Base-by-base conservation (phyloP, 495 filamentous ascomycete species). In the Aspergillus taichungensis region DNA sequence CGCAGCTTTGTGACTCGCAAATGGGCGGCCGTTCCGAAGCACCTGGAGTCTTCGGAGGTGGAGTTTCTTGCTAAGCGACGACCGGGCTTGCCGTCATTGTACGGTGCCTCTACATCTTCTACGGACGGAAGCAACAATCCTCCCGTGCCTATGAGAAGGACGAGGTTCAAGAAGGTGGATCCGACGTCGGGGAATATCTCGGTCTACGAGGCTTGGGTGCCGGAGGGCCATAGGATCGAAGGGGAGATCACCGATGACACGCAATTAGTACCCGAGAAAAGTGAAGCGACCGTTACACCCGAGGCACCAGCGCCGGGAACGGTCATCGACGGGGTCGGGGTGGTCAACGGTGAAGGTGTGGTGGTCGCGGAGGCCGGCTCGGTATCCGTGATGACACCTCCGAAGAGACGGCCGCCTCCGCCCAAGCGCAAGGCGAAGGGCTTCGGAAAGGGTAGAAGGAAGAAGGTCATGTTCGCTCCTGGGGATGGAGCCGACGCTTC, bases 11-110 rank as follows among this genome's bases (percentile, higher is more conserved):
- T 72, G 32, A 77, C 82, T 39, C 80, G 77, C 62, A 78, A 82
- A 51, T 98, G 90, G 88, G 79, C 83, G 43, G 77, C 80, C 40
- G 69, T 94, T 28, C 79, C 91, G 0, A 80, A 84, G 34, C 83
- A 87, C 60, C 59, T 83, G 29, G 91, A 96, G 56, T 76, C 76
- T 6, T 71, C 84, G 0, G 82, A 87, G 35, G 66, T 81, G 3
- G 88, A 94, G 35, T 92, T 87, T 52, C 68, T 98, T 13, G 92
- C 89, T 0, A 94, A 95, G 64, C 73, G 89, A 39, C 78, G 88
- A 50, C 88, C 87, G 54, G 87, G 85, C n/a, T 62, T 86, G 13
- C 70, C 72, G 8, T 75, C 72, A 13, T 54, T 76, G 7, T 78
- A 80, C 51, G 70, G 69, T 3, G 64, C 61, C 12, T 38, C 68